These are phyloP conservation scores for Metrosideros polymorpha DNA, from an alignment of 441 rosid genomes.

Conservation along the genomic window DNA sequence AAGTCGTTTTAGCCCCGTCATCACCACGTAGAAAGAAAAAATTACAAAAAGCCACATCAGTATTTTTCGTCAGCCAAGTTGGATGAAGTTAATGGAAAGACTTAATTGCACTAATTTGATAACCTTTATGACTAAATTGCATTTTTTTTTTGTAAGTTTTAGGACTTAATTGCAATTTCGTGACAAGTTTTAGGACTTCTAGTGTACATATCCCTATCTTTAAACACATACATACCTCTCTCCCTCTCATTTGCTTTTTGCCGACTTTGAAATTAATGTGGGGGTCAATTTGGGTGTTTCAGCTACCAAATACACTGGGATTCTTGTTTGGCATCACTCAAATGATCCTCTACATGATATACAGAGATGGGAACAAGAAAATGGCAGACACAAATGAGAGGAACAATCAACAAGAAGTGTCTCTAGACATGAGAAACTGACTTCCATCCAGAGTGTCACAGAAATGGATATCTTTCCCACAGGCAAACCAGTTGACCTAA, in stretches of 20 bases:
- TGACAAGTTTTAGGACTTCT: too few relatives aligned
- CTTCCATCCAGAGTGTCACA: neutral
- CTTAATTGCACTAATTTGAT: too few relatives aligned
- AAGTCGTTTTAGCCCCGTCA: too few relatives aligned
- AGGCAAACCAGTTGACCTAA: neutral
- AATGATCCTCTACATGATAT: constrained; percentile 54
- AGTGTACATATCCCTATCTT: too few relatives aligned
- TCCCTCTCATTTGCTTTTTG: neutral
- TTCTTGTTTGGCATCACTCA: constrained; percentile 56
- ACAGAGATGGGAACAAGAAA: constrained; percentile 21
- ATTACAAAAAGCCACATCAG: too few relatives aligned
- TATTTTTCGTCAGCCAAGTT: too few relatives aligned
- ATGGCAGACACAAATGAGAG: neutral
- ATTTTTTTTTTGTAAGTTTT: too few relatives aligned
- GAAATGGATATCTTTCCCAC: neutral
- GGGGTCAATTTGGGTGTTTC: neutral
- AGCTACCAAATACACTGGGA: constrained; percentile 66
- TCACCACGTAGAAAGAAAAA: too few relatives aligned
- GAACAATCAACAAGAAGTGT: neutral
- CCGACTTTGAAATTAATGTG: neutral
- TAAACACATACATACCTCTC: neutral
- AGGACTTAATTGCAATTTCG: too few relatives aligned
- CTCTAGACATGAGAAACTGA: neutral
- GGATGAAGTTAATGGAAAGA: too few relatives aligned
- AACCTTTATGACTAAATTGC: too few relatives aligned